Base-by-base conservation (phyloP, 140 eudicot species). In the Ambrosia hybrid region DNA sequence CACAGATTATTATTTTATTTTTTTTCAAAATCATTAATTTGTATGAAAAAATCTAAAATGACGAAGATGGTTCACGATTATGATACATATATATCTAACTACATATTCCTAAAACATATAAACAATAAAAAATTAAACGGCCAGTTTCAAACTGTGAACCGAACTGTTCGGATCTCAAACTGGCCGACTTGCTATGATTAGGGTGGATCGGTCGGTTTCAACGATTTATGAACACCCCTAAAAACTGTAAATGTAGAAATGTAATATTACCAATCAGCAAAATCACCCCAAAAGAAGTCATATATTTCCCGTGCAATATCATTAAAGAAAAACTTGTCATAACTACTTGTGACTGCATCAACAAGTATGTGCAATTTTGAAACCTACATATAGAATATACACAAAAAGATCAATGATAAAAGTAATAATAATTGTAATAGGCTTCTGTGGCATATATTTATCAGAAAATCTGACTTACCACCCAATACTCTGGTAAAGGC, bases 261-360 rank as follows among this genome's bases (percentile, higher is more conserved):
- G 30, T 2, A 65, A 76, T 83, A 76, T 37, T 82, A 94, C 99
- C 99, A 94, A 73, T 90, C 97, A 75, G 99, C 99, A 79, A 90
- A 94, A 86, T 94, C 99, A 33, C 91, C 88, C 99, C 97, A 90
- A 64, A 90, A 91, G 91, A 94, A 90, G 76, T 88, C 97, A 67
- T 94, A 94, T 33, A 81, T 59, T 77, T 94, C 99, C 71, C 99
- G 83, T 53, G 87, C 99, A 77, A 94, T 92, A 77, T 94, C 99
- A 69, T 92, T 92, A 75, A 82, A 88, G 88, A 85, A 94, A 71
- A 73, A 90, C 81, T 90, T 94, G 76, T 94, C 99, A 72, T 94
- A 94, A 78, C 96, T 86, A 26, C 79, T 55, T 41, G 99, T 94
- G 72, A 86, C 99, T n/a, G 68, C 76, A 82, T 94, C 99, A 72